phyloP scores from a whole-genome alignment of 2,329 filamentous ascomycete species.

The Apiospora arundinis region DNA sequence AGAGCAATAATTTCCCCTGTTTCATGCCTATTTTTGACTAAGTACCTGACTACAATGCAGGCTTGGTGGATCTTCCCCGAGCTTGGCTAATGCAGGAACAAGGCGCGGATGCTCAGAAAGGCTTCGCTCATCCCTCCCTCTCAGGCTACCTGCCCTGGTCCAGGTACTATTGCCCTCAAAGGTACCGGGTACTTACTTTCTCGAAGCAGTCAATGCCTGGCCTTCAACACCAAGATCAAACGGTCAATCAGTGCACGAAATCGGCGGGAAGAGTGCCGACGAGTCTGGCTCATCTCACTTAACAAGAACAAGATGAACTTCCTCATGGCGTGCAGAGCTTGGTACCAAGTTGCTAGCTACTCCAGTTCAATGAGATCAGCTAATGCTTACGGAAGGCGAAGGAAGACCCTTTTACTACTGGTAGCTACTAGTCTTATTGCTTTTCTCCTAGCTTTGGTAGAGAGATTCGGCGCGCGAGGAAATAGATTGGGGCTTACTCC shows the following conservation, averaged over 20 bases:
- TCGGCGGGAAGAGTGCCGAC: background rate
- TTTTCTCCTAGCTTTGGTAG: background rate
- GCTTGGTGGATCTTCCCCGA: constrained; percentile 9
- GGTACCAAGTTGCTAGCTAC: background rate
- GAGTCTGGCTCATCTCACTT: background rate
- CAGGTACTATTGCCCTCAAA: background rate
- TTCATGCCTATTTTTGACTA: constrained; percentile 29
- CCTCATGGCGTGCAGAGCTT: background rate
- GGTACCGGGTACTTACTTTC: constrained; percentile 2
- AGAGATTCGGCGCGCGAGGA: background rate
- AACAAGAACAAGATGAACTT: background rate
- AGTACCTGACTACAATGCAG: constrained; percentile 12
- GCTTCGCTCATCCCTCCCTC: constrained; percentile 11
- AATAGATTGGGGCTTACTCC: constrained; percentile 6
- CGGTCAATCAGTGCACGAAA: background rate
- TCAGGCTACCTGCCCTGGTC: background rate
- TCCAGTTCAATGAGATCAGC: background rate
- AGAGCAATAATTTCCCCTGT: constrained; percentile 24
- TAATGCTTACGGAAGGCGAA: background rate
- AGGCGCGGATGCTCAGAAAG: constrained; percentile 1
- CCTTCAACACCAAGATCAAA: background rate
- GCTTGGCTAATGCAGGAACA: constrained; percentile 28
- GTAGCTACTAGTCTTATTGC: background rate
- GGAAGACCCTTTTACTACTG: background rate
- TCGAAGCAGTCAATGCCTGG: background rate